Base-by-base conservation (phyloP, 805 yeast species). In the Wickerhamiella domercqiae region DNA sequence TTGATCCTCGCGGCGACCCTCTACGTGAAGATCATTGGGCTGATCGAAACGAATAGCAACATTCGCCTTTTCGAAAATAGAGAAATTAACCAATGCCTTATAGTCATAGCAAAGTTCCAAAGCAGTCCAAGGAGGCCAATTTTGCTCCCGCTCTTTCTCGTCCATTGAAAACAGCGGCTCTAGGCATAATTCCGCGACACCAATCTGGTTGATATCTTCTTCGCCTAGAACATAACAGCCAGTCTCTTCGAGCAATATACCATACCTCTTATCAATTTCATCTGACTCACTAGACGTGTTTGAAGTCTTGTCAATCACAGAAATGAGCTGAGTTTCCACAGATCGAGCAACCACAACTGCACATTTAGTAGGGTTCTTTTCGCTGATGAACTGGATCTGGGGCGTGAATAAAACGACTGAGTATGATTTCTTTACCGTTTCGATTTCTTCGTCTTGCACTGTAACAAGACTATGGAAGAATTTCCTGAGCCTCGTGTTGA, bases 101-200 rank as follows among this genome's bases (percentile, higher is more conserved):
- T 70, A 63, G 36, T 74, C 73, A 43, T 71, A 68, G 44, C 80
- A 72, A 17, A 75, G 62, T 49, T 82, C 93, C 34, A 71, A 53
- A 1, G 86, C 83, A 24, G 84, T 55, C 83, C 94, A 86, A 0
- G 94, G 93, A 2, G 95, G 95, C 96, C 95, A 86, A 15, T 39
- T 38, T 1, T 11, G 7, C 14, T 61, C 60, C 4, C 44, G 28
- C 19, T 40, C 40, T 13, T 57, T 49, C 11, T 50, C 57, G 2
- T 79, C 68, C 1, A 93, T 93, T 57, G 81, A 81, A 3, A 69
- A 62, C n/a, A n/a, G n/a, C 35, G 62, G 64, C 7, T 66, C 63
- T n/a, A 44, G 32, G 15, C 43, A 41, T 16, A 47, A 35, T 6
- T 50, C 55, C 2, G 79, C 68, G 1, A 94, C 90, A 56, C 82